Base-by-base conservation (phyloP, 768 basidiomycete genomes). In the Sistotremastrum suecicum region DNA sequence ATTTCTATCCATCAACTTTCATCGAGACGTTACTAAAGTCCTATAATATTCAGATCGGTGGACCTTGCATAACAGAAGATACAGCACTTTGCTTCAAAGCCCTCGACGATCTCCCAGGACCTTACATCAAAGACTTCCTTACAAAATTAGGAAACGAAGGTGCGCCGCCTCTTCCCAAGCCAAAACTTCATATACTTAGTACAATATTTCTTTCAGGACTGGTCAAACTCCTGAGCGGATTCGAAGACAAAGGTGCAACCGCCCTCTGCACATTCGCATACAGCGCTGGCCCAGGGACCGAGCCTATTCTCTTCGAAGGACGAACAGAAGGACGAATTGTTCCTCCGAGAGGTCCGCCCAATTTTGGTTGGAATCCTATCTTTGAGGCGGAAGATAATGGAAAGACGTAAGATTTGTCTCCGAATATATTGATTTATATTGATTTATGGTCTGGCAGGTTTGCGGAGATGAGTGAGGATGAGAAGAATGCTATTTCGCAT, bases 211-310 rank as follows among this genome's bases (percentile, higher is more conserved):
- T 4, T 30, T 33, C 49, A 82, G 82, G 82, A 34, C 68, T 99
- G 20, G 92, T 95, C 60, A 80, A 69, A 41, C 66, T 99, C 57
- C 74, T 98, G 10, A 77, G 76, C 20, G 71, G 78, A 7, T 97
- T 97, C 57, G 64, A 71, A 0, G 83, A 77, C 1, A 84, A 74
- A 47, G 75, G 71, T 8, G 95, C 95, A 0, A 83, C 82, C 55
- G 92, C 94, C 0, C 68, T 97, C 5, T 98, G 94, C 63, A 98
- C 95, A 2, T 98, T 98, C 54, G 94, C 92, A 5, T 98, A 95
- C 59, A 84, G 83, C 36, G 68, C 80, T 0, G 89, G 90, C 0
- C 89, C 91, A 29, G 79, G 76, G 58, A 61, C 73, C 2, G 80
- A 88, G 48, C 87, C 89, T 0, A 66, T 91, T 41, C 61, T 86